These are phyloP conservation scores for Arthroderma sp. DNA, from an alignment of 2,329 filamentous ascomycete species.

Conservation along the genomic window DNA sequence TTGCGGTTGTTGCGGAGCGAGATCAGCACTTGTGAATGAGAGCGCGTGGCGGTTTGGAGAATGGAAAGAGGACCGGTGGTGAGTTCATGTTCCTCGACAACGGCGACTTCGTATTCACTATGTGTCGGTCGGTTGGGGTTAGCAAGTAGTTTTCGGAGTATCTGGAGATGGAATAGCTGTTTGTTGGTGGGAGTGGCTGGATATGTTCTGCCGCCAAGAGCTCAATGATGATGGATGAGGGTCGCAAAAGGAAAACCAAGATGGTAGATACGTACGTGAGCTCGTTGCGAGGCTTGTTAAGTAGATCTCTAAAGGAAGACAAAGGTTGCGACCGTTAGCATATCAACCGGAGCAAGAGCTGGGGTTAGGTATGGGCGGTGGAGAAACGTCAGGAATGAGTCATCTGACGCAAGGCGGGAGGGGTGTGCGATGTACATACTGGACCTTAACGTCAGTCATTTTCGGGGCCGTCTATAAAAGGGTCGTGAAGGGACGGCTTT, in stretches of 20 bases:
- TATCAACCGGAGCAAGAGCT: neutral
- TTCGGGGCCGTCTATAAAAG: constrained; percentile 20
- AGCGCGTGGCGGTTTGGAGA: constrained; percentile 89
- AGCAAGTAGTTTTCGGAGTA: constrained; percentile 7
- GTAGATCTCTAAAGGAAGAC: constrained; percentile 55
- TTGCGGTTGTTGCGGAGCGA: constrained; percentile 98
- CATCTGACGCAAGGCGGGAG: constrained; percentile 10
- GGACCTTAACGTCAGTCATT: constrained; percentile 60
- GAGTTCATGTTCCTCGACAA: constrained; percentile 68
- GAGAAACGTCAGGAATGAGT: constrained; percentile 8
- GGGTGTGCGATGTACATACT: constrained; percentile 37
- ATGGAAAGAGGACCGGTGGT: constrained; percentile 75
- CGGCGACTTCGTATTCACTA: constrained; percentile 82
- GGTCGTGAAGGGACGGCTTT: constrained; percentile 8
- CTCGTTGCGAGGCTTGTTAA: constrained; percentile 76
- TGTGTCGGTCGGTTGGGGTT: constrained; percentile 10
- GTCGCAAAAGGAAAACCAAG: constrained; percentile 6
- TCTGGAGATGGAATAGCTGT: neutral
- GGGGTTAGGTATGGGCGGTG: neutral
- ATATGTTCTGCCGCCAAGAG: neutral
- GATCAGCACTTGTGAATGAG: constrained; percentile 90
- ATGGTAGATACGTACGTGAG: constrained; percentile 57
- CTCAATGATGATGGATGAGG: neutral
- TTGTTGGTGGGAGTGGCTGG: constrained; percentile 13
- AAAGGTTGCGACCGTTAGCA: constrained; percentile 3